Evolutionary conservation across 441 rosid species (phyloP).

Genomic region (Arabidopsis hybrid): DNA sequence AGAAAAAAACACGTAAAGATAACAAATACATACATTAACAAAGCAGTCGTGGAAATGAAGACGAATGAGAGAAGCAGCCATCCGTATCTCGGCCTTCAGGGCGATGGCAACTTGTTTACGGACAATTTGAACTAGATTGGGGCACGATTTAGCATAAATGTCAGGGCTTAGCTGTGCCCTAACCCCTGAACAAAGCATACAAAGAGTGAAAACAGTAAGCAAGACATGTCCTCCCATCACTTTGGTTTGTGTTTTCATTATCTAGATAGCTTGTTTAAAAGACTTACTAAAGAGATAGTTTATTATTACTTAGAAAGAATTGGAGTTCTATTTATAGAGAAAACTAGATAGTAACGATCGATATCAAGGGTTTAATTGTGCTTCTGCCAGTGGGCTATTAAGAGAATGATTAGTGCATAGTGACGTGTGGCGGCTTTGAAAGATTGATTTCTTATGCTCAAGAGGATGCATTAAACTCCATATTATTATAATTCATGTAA

Average conservation of each 20-base stretch:
- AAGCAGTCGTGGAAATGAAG: conserved; percentile 96
- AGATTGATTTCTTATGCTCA: conserved; percentile 37
- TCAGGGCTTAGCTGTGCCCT: conserved; percentile 53
- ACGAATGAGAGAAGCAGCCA: conserved; percentile 82
- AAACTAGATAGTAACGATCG: conserved; percentile 25
- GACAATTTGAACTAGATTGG: conserved; percentile 54
- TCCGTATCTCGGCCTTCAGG: conserved; percentile 62
- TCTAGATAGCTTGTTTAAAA: conserved; percentile 29
- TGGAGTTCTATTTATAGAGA: conserved; percentile 35
- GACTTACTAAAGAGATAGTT: conserved; percentile 22
- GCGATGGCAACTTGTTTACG: conserved; percentile 57
- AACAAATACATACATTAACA: conserved; percentile 58
- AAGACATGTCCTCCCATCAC: conserved; percentile 42
- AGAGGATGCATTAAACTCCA: conserved; percentile 39
- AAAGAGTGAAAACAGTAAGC: conserved; percentile 38
- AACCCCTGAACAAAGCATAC: conserved; percentile 47
- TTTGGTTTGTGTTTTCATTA: conserved; percentile 45
- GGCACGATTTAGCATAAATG: conserved; percentile 62
- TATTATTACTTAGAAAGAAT: not conserved
- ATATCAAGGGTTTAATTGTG: not conserved
- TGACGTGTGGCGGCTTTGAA: conserved; percentile 48
- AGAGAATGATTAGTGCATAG: conserved; percentile 41
- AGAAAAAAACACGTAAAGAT: not conserved
- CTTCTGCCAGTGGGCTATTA: conserved; percentile 17
- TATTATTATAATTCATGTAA: conserved; percentile 9